Conservation (phyloP, 805 yeast genomes). For the Isabelozyma pseudorhagii region DNA sequence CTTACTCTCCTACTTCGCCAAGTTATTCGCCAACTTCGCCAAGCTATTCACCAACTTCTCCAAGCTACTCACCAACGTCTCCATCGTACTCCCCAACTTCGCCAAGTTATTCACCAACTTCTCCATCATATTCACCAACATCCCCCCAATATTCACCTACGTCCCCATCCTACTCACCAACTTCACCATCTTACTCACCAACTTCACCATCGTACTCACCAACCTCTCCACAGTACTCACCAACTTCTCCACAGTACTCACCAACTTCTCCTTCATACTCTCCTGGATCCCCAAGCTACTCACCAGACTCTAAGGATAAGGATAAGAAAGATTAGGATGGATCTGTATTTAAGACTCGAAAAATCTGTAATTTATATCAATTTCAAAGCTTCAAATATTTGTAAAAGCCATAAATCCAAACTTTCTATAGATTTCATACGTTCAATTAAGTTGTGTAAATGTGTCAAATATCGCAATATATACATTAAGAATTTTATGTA, state of each 20-base stretch:
- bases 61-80: slow-evolving; percentile 46
- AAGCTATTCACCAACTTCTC: slow-evolving; percentile 57
- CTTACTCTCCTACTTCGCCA: slow-evolving; percentile 72
- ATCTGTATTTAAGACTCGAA: not conserved
- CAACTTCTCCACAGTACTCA: slow-evolving; percentile 45
- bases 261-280: slow-evolving; percentile 47
- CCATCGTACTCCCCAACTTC: slow-evolving; percentile 77
- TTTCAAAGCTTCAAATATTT: not conserved
- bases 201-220: slow-evolving; percentile 52
- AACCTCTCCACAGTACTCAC: slow-evolving; percentile 42
- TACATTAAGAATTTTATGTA: not conserved
- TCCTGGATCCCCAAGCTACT: slow-evolving; percentile 48
- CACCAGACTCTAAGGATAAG: slow-evolving; percentile 35
- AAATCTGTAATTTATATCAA: not conserved
- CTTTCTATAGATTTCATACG: not conserved
- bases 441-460: not conserved
- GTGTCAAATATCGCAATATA: not conserved
- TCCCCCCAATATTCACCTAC: slow-evolving; percentile 63
- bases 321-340: slow-evolving; percentile 12
- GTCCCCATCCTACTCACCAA: slow-evolving; percentile 49
- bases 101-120: slow-evolving; percentile 67
- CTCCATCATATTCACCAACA: slow-evolving; percentile 78
- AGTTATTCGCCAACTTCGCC: slow-evolving; percentile 69
- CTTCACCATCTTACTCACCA: slow-evolving; percentile 54
- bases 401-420: not conserved